phyloP scores from a whole-genome alignment of 805 yeast genomes.

The Kodamaea fukazawae region DNA sequence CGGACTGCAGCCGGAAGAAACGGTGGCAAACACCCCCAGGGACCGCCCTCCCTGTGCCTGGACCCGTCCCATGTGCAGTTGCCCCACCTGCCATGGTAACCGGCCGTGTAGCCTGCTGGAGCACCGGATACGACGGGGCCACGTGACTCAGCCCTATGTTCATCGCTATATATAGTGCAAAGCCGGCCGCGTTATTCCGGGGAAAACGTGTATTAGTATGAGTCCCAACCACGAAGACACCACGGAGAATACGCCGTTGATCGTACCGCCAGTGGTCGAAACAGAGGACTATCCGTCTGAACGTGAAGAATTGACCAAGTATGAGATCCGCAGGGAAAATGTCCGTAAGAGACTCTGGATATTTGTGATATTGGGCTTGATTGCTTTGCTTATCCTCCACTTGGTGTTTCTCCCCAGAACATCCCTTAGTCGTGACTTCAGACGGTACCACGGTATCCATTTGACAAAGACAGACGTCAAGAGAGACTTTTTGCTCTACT shows the following conservation, averaged over 20 bases:
- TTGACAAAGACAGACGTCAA: constrained; percentile 69
- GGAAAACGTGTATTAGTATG: neutral
- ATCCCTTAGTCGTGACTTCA: constrained; percentile 74
- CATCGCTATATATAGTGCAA: too few relatives aligned
- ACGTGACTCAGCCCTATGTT: too few relatives aligned
- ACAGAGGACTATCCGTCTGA: constrained; percentile 1
- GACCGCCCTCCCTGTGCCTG: too few relatives aligned
- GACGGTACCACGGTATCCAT: constrained; percentile 66
- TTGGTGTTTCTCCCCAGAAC: constrained; percentile 81
- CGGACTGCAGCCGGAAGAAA: too few relatives aligned
- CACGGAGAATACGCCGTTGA: constrained; percentile 4
- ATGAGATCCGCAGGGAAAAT: constrained; percentile 1
- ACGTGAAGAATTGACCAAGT: constrained; percentile 4
- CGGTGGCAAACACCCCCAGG: too few relatives aligned
- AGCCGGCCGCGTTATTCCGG: too few relatives aligned
- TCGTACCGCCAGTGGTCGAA: neutral
- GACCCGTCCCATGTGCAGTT: too few relatives aligned
- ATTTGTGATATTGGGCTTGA: constrained; percentile 47
- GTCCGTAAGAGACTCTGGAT: constrained; percentile 36
- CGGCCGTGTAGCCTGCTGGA: too few relatives aligned
- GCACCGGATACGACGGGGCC: too few relatives aligned
- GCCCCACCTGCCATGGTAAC: too few relatives aligned
- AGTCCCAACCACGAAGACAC: neutral
- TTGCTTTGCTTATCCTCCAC: constrained; percentile 55
- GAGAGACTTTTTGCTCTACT: constrained; percentile 49